These are phyloP conservation scores for Pseudocercospora ulei DNA, from an alignment of 2,329 filamentous ascomycete species.

Conservation along the genomic window DNA sequence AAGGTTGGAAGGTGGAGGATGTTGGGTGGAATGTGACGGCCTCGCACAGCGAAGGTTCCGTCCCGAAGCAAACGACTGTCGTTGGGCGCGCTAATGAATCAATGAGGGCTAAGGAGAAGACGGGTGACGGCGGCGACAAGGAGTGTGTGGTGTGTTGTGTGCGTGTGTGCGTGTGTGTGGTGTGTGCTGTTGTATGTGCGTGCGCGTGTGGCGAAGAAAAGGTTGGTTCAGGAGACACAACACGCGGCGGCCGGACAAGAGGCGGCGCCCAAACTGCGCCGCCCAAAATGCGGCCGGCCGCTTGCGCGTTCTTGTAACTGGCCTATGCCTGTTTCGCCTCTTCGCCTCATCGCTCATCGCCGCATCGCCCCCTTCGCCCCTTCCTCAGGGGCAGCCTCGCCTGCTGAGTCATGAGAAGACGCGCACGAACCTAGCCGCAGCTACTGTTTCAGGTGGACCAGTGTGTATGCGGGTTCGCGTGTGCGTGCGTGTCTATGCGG, in stretches of 20 bases:
- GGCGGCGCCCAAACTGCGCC: no score
- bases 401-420: background rate
- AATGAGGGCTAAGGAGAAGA: conserved; percentile 7
- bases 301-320: conserved; percentile 20
- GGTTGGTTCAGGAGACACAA: conserved; percentile 21
- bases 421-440: conserved; percentile 11
- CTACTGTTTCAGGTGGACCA: conserved; percentile 17
- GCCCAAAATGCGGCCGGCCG: conserved; percentile 5
- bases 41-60: conserved; percentile 11
- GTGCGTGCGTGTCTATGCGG: no score
- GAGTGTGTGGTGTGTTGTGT: no score
- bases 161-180: no score
- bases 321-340: conserved; percentile 17
- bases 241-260: no score
- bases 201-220: conserved; percentile 11
- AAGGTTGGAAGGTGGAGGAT: conserved; percentile 12
- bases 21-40: conserved; percentile 15
- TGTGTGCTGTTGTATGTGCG: no score
- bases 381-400: no score
- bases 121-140: conserved; percentile 7
- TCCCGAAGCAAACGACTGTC: conserved; percentile 2
- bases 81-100: conserved; percentile 5
- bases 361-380: no score
- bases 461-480: no score
- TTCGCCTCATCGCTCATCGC: conserved; percentile 9